phyloP scores from a whole-genome alignment of 441 rosid species.

The Mallotus repandus region DNA sequence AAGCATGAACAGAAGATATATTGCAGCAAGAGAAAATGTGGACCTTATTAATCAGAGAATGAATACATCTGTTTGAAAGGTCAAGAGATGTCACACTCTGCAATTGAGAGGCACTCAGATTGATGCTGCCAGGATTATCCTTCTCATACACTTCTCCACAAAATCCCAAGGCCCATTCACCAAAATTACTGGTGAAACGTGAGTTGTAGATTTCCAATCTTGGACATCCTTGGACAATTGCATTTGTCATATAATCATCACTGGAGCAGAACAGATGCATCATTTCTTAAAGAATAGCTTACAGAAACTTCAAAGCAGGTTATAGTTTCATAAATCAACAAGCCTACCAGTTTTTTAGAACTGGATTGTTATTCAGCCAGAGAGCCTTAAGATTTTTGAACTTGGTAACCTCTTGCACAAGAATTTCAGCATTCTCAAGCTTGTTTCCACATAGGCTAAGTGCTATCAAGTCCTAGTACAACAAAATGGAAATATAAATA shows the following conservation, averaged over 20 bases:
- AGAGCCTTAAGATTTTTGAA: constrained; percentile 68
- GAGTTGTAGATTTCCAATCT: constrained; percentile 82
- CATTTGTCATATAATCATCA: constrained; percentile 42
- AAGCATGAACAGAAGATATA: not conserved
- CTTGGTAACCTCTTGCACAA: constrained; percentile 61
- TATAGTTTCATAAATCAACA: constrained; percentile 16
- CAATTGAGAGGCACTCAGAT: constrained; percentile 44
- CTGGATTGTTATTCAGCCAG: constrained; percentile 86
- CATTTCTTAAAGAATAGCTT: not conserved
- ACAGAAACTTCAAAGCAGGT: constrained; percentile 8
- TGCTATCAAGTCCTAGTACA: constrained; percentile 65
- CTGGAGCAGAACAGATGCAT: constrained; percentile 39
- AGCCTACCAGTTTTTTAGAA: constrained; percentile 52
- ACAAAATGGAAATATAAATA: constrained; percentile 6
- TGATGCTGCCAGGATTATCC: constrained; percentile 51
- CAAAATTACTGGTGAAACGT: constrained; percentile 58
- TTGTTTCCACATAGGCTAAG: constrained; percentile 81
- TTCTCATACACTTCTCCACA: constrained; percentile 66
- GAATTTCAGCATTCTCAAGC: constrained; percentile 49
- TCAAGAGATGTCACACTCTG: constrained; percentile 64
- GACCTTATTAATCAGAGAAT: constrained; percentile 70
- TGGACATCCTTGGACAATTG: constrained; percentile 65
- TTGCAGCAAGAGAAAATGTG: not conserved
- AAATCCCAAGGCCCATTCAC: constrained; percentile 87
- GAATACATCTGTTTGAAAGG: constrained; percentile 68